A percentile compares a stretch with the other conserved stretches of the same genome.
phyloP scores from a whole-genome alignment of 176 grass and related monocot species.

The Aechmea fasciata region DNA sequence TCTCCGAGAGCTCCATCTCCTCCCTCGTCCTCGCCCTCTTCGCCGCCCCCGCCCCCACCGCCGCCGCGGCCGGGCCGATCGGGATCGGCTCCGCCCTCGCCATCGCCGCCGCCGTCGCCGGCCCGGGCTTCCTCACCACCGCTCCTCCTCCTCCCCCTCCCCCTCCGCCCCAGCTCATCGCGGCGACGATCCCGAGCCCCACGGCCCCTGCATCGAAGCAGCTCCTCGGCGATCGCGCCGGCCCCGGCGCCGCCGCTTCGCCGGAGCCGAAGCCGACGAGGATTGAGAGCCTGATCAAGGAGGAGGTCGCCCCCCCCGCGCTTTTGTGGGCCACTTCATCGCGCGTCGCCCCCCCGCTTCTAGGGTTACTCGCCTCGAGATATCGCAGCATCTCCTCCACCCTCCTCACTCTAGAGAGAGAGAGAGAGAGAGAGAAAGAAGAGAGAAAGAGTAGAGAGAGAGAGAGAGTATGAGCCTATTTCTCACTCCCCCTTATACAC shows the following conservation, averaged over 20 bases:
- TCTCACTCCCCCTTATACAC: background rate
- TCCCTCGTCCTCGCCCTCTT: conserved; percentile 1
- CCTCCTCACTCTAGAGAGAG: background rate
- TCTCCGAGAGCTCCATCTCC: conserved; percentile 42
- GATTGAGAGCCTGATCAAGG: background rate
- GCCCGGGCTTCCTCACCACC: conserved; percentile 47
- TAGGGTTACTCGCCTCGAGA: background rate
- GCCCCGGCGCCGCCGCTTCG: background rate
- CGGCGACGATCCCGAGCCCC: conserved; percentile 13
- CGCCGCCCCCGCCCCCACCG: background rate
- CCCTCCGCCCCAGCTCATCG: conserved; percentile 16
- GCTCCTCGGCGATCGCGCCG: background rate
- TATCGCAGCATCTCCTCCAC: background rate
- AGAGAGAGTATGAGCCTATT: background rate
- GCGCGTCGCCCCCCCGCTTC: background rate
- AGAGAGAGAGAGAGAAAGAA: background rate
- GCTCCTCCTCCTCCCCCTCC: conserved; percentile 33
- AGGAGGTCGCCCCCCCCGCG: background rate
- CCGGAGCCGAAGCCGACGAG: background rate
- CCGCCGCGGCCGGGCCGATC: conserved; percentile 11
- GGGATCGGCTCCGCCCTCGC: conserved; percentile 31
- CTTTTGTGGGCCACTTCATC: background rate
- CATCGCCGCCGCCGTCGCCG: conserved; percentile 2
- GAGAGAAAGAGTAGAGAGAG: background rate
- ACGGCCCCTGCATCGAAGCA: conserved; percentile 20